Evolutionary conservation across 202 grass and related monocot species (phyloP), one percentile per base, ranked within the genome.

Genomic region (Carex arenaria): DNA sequence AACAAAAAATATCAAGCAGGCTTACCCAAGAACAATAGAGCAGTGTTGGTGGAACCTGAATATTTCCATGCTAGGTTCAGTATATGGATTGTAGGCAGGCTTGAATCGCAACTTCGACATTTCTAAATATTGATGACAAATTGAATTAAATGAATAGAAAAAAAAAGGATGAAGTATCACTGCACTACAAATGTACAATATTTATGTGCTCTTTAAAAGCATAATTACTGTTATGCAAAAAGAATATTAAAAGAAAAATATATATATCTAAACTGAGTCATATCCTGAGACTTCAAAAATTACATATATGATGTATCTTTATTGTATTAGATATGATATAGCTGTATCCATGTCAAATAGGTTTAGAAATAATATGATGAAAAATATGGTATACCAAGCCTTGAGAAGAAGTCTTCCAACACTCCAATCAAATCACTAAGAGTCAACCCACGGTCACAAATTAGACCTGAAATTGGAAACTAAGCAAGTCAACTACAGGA

Each of bases 41-140:
- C 85, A 4, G 22, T 38, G 61, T 83, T 36, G 34, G 3, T 56
- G 5, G 74, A 60, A 91, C 95, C 92, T 88, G 88, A 94, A 98
- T 60, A 94, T 94, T 85, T 94, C 95, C 90, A 98, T 98, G 86
- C 89, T 98, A 53, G 92, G 95, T 85, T 94, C 95, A 80, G 92
- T 93, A 74, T 94, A 98, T 0, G 92, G 95, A 79, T 94, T 98
- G 84, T 98, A 98, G 55, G 95, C 90, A 84, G 95, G 92, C 82
- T 98, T 98, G 90, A 98, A 98, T 3, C 90, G 87, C 61, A 98
- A 80, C 71, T 98, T 91, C 70, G 92, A 83, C 92, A 98, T 86
- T 23, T 92, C 95, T 98, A 85, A 59, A 77, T 64, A 26, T 68
- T 68, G 18, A 72, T 78, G 53, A 78, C 38, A 59, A 59, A 60